Evolutionary conservation across 805 yeast genomes (phyloP), one percentile per base, ranked within the genome.

Genomic region (Starmerella bombi): DNA sequence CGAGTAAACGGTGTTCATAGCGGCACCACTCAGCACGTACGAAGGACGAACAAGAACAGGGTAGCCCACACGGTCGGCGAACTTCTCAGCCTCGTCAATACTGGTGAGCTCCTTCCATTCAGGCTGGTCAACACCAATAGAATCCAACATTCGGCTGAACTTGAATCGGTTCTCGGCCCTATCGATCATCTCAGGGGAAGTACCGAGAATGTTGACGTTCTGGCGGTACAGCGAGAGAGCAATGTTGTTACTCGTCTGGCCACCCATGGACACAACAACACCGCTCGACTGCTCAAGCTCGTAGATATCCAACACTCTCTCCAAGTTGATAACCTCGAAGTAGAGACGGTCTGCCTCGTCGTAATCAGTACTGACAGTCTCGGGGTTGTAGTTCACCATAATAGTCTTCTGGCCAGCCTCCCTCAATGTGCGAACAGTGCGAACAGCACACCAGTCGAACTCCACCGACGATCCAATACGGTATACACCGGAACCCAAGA

Each of bases 361-460:
- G 60, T 83, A 88, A 65, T 88, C 98, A 40, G 98, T 88, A n/a
- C 94, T 81, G 17, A 88, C 98, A 27, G 98, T 88, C 67, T 88
- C 98, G 31, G 98, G 98, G 67, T 88, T 88, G 68, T 91, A 88
- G 69, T 88, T 88, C 57, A 88, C 76, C 96, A 91, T 91, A 58
- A 91, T 79, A 32, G 97, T 88, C 69, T 85, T 88, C 58, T 72
- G 69, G 44, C 86, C 84, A 59, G 75, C 73, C 52, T 80, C 80
- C 56, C 98, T 76, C 59, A 88, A 70, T 31, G 97, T 84, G 66
- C 97, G 77, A 49, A 85, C 91, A 35, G 97, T 91, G 50, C 94
- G 75, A 44, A 88, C 98, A 35, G 97, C 97, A 75, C 98, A 88
- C 96, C 97, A 88, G 67, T 88, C 98, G 59, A 88, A 88, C 65